Evolutionary conservation across 805 yeast genomes (phyloP), one percentile per base, ranked within the genome.

Genomic region (Nakazawaea ishiwadae): DNA sequence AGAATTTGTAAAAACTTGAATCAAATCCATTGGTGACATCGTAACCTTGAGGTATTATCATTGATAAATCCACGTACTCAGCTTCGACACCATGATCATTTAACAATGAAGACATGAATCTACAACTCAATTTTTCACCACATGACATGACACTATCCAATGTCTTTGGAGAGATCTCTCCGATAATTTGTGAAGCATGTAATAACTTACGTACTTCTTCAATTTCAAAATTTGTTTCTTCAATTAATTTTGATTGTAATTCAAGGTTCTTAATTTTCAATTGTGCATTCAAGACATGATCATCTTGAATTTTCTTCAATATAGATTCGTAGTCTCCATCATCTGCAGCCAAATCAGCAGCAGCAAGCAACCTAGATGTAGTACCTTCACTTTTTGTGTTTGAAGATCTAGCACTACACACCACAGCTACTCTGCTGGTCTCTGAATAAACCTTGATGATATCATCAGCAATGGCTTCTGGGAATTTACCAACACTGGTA

Each of bases 401-500:
- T 1, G 96, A 80, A 11, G 96, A 87, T 50, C 99, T 75, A 3
- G 99, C 99, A 26, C 95, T 84, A 61, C 99, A 93, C 3, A 93
- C 99, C 18, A 91, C 95, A 2, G 95, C 97, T 12, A 90, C 96
- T 42, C 82, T 73, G 50, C 71, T 72, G 35, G 66, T 64, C 30
- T 73, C 63, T 27, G 79, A 67, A 57, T 79, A 87, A 18, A 69
- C 76, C 54, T 78, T 79, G 36, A 93, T 85, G 37, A 93, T 88
- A 50, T 88, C 86, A 45, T 84, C 84, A 20, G 88, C 89, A 42
- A 93, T 93, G 49, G 82, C 75, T 39, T 74, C 79, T 8, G 96
- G 86, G 61, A 93, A 90, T 60, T 93, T 93, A 17, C 99, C 99
- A 24, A 93, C 96, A 35, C 93, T 81, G 12, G 99, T 93, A 40